These are phyloP conservation scores for Rusavskia elegans DNA, from an alignment of 495 filamentous ascomycete genomes.

Conservation along the genomic window DNA sequence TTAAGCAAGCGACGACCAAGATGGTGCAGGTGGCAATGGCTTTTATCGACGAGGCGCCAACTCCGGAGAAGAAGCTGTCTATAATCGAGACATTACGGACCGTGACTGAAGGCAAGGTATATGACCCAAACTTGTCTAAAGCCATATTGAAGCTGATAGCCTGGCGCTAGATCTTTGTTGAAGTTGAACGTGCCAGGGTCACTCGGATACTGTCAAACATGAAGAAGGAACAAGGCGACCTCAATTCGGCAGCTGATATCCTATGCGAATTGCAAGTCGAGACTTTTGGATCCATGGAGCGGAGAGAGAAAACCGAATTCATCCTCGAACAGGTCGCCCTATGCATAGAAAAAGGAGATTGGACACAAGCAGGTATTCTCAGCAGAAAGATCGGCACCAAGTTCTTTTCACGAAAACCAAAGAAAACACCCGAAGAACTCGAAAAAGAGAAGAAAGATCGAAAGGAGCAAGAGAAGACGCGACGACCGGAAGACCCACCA, in stretches of 20 bases:
- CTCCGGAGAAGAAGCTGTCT: conserved; percentile 69
- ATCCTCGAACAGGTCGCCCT: conserved; percentile 89
- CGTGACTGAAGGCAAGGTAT: conserved; percentile 91
- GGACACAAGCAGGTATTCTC: conserved; percentile 87
- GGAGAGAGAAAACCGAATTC: conserved; percentile 95
- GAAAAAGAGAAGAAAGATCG: conserved; percentile 79
- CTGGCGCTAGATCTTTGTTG: conserved; percentile 72
- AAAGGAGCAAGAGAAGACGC: conserved; percentile 63
- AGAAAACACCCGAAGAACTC: conserved; percentile 71
- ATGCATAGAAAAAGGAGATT: conserved; percentile 91
- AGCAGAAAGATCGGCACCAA: conserved; percentile 91
- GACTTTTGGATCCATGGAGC: conserved; percentile 95
- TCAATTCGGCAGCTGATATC: conserved; percentile 77
- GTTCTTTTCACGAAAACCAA: conserved; percentile 77
- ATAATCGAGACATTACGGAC: conserved; percentile 90
- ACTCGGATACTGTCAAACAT: conserved; percentile 91
- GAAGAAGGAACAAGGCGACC: conserved; percentile 86
- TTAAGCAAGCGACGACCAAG: conserved; percentile 95
- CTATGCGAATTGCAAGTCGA: conserved; percentile 96
- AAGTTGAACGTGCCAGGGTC: conserved; percentile 91
- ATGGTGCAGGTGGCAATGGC: conserved; percentile 96
- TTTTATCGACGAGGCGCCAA: conserved; percentile 72
- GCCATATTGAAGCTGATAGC: neutral
- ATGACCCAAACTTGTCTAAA: neutral
- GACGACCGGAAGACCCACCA: conserved; percentile 51